Base-by-base conservation (phyloP, 768 basidiomycete species). In the Chlorophyllum brunneum region DNA sequence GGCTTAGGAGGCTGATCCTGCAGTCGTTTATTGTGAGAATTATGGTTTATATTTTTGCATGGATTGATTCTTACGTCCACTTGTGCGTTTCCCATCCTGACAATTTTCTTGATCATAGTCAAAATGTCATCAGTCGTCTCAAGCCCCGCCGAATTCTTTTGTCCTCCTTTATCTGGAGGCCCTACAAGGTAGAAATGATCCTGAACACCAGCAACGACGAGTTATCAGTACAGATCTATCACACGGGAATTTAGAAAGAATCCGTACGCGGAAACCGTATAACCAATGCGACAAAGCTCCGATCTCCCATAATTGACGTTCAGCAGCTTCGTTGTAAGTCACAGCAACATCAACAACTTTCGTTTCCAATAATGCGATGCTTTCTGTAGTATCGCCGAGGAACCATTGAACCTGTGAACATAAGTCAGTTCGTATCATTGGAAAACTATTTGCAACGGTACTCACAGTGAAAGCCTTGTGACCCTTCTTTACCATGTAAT, bases 331-430 rank as follows among this genome's bases (percentile, higher is more conserved):
- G 40, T 79, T 78, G 48, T 82, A 81, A 1, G 79, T 80, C 26
- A 81, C 67, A 0, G 77, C 78, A 23, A 80, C 55, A 56, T 80
- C 79, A 2, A 78, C 73, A 2, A 62, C 59, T 10, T 75, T 75
- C 2, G 66, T 62, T 0, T 68, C 67, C 11, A 82, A 64, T 40
- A 67, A 70, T 0, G 63, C 64, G 1, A 82, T 64, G 51, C 75
- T 78, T 47, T 80, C 68, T 0, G 79, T 81, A 5, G 79, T 80
- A 56, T 82, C 81, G 4, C 78, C 78, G 18, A 81, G 64, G 59
- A 77, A 77, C 81, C 81, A 82, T 7, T 67, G 79, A 20, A 81
- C 71, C 80, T 81, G 30, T n/a, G n/a, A n/a, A n/a, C n/a, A n/a
- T n/a, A n/a, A n/a, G n/a, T n/a, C n/a, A n/a, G n/a, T n/a, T n/a